Evolutionary conservation across 2,329 filamentous ascomycete genomes (phyloP), one percentile per base, ranked within the genome.

Genomic region (Pseudopithomyces chartarum): DNA sequence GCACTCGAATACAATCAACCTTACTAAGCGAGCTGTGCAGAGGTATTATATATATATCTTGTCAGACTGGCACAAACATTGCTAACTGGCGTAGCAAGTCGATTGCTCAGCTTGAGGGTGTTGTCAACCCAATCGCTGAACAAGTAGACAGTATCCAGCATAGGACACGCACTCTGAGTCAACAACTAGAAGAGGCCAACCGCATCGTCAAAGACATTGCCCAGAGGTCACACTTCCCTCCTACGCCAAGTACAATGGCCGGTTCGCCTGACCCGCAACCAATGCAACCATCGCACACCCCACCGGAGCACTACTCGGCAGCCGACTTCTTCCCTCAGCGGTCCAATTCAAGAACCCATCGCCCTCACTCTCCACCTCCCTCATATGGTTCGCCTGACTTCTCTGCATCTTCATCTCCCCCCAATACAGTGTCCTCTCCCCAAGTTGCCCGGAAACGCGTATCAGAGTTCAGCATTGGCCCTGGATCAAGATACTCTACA

Each of bases 401-500:
- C 20, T 45, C 50, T 13, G 42, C 55, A n/a, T 23, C 51, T 39
- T 53, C 62, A 19, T 58, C 61, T 12, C 58, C 58, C n/a, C 57
- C 60, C 7, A 45, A 29, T 10, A 56, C 55, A 44, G 38, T 56
- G 13, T 52, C 62, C 19, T 63, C 62, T 23, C 56, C 59, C 11
- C 47, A 46, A 8, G 19, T 20, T 3, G 38, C 33, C 33, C 57
- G 54, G 8, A 69, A 68, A 52, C 60, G 66, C 15, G 58, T 66
- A 2, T 69, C 69, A 32, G 68, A 65, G 19, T 65, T 71, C 38
- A 73, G 67, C 51, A 62, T 68, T 15, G 64, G 50, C 91, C 92
- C 90, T 88, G 92, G 79, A 92, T 90, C 76, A 93, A 93, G 65
- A 92, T 92, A 77, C 94, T 97, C 67, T 90, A 90, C 23, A 87